Base-by-base conservation (phyloP, 495 filamentous ascomycete species). In the Pseudomonodictys pantanalensis region DNA sequence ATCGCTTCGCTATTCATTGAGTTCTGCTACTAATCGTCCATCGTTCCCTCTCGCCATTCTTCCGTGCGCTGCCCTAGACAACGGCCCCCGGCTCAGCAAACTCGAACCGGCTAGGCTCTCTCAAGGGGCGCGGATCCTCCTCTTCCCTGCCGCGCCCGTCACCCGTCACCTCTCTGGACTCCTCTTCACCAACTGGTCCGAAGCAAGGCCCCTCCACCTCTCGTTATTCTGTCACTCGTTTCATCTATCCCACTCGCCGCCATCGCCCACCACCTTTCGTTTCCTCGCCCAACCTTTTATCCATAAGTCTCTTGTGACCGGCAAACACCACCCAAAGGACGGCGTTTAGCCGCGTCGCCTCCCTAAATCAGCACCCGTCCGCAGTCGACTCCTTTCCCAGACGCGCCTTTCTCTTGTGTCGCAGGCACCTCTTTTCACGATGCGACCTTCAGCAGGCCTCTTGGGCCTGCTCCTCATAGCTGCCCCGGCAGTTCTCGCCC, bases 171-270 rank as follows among this genome's bases (percentile, higher is more conserved):
- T 57, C 23, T 58, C 45, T 22, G 44, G 45, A 52, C 17, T 12
- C 32, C 32, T 48, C 30, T 42, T 51, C 46, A 50, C 49, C 58
- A 18, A 25, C 30, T n/a, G 32, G 10, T 42, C 24, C 17, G 6
- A 46, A 39, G 30, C 52, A 29, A 18, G 7, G 18, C 60, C 41
- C 32, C 23, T 26, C 22, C 32, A 30, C 38, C 53, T 58, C 39
- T 64, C 53, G 51, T 33, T 61, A 56, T 65, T 52, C 62, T 56
- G 62, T 65, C 62, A 60, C 46, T 65, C 62, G 56, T 65, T 65
- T 56, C 52, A 65, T 53, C 55, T 33, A 32, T 18, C 33, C 33
- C 26, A 11, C 17, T 42, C 54, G 11, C 28, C 51, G 28, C 45
- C 47, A 17, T 18, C 43, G 15, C 25, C 41, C 20, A 18, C 22